A percentile compares a stretch with the other conserved stretches of the same genome.
phyloP scores from a whole-genome alignment of 2,329 filamentous ascomycete genomes.

The Colletotrichum truncatum region DNA sequence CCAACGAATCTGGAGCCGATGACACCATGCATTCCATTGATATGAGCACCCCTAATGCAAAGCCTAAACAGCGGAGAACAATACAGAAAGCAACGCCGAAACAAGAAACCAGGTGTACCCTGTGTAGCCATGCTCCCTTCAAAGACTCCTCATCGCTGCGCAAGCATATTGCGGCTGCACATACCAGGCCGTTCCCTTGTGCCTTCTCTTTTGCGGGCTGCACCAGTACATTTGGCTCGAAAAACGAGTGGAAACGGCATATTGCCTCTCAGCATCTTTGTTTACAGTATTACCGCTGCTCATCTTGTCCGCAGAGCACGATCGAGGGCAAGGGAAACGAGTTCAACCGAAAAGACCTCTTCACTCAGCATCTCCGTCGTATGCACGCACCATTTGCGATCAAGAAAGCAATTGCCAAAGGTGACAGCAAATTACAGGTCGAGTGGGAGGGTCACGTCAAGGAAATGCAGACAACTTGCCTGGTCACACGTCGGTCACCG shows the following conservation, averaged over 20 bases:
- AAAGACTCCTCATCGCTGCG: slow-evolving; percentile 73
- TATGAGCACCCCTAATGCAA: slow-evolving; percentile 45
- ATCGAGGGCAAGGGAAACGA: slow-evolving; percentile 69
- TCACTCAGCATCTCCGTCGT: slow-evolving; percentile 90
- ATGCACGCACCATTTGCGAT: slow-evolving; percentile 85
- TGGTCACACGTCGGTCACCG: slow-evolving; percentile 72
- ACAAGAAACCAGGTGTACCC: slow-evolving; percentile 68
- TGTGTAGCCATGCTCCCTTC: slow-evolving; percentile 72
- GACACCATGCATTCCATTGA: slow-evolving; percentile 46
- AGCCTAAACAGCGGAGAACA: slow-evolving; percentile 56
- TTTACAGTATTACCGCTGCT: slow-evolving; percentile 71
- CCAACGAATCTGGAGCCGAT: slow-evolving; percentile 49
- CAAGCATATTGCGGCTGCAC: slow-evolving; percentile 74
- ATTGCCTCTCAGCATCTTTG: slow-evolving; percentile 90
- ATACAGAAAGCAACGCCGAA: slow-evolving; percentile 59
- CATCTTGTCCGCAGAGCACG: slow-evolving; percentile 63
- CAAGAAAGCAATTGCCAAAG: slow-evolving; percentile 65
- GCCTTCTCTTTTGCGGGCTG: slow-evolving; percentile 89
- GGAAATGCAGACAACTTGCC: slow-evolving; percentile 78
- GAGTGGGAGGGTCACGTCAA: slow-evolving; percentile 74
- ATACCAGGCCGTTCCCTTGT: slow-evolving; percentile 82
- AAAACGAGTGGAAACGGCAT: slow-evolving; percentile 98
- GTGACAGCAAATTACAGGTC: slow-evolving; percentile 65
- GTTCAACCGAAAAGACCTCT: slow-evolving; percentile 96
- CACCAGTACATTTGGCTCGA: slow-evolving; percentile 83